Evolutionary conservation across 2,329 filamentous ascomycete genomes (phyloP), one percentile per base, ranked within the genome.

Genomic region (Parasarocladium wereldwijsianum): DNA sequence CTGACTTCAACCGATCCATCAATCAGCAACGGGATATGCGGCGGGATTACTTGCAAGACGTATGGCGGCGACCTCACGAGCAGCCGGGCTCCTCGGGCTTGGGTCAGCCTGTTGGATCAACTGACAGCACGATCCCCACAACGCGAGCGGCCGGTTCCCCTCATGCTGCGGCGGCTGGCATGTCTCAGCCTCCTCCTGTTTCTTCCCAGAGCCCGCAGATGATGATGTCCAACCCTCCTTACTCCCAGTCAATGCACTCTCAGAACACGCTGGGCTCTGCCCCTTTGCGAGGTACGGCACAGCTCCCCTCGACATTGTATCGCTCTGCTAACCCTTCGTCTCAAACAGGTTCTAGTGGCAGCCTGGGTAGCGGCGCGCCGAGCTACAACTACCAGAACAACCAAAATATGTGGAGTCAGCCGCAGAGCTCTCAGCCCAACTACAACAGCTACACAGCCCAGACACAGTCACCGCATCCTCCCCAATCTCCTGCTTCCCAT

Each of bases 1-100:
- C 84, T 34, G 87, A 96, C 42, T 93, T 79, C 58, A 96, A 87
- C 58, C 84, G 90, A 43, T 69, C 70, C 26, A 64, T 96, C 30
- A 84, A 80, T 44, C 70, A 80, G 42, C 79, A 86, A 51, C 77
- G 87, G 34, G 73, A 74, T 22, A 76, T 80, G 54, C 79, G 90
- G 34, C 70, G 66, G 35, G 76, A 86, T 34, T 92, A 84, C 41
- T 63, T 93, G 39, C 76, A 87, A 32, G 75, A 73, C 32, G 69
- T 85, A 39, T 96, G 86, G 80, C 71, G 78, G 39, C 70, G 80
- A 36, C 77, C 81, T 8, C 85, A 92, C 40, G 84, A 94, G 47
- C 73, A 79, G 35, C 75, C 82, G 16, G 50, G 57, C 32, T 57
- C 60, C 30, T 61, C 58, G 20, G 57, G 41, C 38, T 50, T 62